Base-by-base conservation (phyloP, 2,329 filamentous ascomycete species). In the Biscogniauxia marginata region DNA sequence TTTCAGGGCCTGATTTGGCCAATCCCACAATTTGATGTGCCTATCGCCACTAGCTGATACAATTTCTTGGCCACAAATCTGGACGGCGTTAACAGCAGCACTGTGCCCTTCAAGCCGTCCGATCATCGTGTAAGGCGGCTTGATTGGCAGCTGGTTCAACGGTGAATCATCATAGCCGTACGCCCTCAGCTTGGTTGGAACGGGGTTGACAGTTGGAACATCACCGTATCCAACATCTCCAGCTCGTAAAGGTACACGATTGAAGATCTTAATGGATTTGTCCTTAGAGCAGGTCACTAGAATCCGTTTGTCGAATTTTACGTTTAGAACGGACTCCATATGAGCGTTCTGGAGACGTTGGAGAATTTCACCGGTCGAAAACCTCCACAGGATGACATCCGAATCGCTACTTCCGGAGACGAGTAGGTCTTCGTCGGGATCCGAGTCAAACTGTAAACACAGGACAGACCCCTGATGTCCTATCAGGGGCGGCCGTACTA, bases 251-350 rank as follows among this genome's bases (percentile, higher is more conserved):
- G 85, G 79, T 18, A 78, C 81, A 4, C 95, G 86, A 71, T 93
- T 98, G 84, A 96, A 99, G 18, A 99, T 87, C 73, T 97, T 97
- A 79, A 99, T 96, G 0, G 89, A 89, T 73, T 93, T 96, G 73
- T 99, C 95, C 72, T 99, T 99, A 49, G 93, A 98, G 68, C 95
- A 98, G 0, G 95, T 99, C 11, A 98, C 91, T 3, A 99, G 80
- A 60, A 96, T 96, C 7, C 91, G 85, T 63, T 91, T 88, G 69
- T 98, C 93, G 64, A 98, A 99, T 59, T 90, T 85, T 55, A 99
- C 85, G 68, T 98, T 98, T 16, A 99, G 78, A 0, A 99, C 93
- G 0, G 93, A 96, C 72, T 99, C 95, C 24, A 81, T 78, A 70
- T 99, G 95, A 0, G 93, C 93, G 46, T 84, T 80, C 1, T 80